Evolutionary conservation across 2,329 filamentous ascomycete genomes (phyloP), one percentile per base, ranked within the genome.

Genomic region (Venturia asperata): DNA sequence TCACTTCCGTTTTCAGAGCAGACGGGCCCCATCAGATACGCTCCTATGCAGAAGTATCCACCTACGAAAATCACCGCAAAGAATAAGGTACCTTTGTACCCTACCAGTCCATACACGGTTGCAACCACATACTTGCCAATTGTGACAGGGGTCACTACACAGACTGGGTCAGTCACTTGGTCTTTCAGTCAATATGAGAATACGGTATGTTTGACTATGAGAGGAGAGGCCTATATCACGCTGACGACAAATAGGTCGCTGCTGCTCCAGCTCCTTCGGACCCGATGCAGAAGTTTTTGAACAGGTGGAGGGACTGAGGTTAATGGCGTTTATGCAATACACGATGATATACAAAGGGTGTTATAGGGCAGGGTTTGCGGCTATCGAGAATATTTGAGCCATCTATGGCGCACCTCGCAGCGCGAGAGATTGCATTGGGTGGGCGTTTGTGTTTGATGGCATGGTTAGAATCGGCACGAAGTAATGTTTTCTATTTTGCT

Each of bases 21-120:
- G 71, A 82, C 79, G 0, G 85, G 84, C 0, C 71, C 77, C 39
- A 86, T 82, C 4, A 81, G 81, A 70, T 87, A 85, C 72, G 85
- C 85, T 15, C 84, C 85, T 1, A 84, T 85, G 82, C 82, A 85
- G 67, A 79, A 80, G 62, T 76, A 81, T n/a, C 84, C 85, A 1
- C 79, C 80, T 13, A 85, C 81, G 5, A 83, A 83, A 70, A 85
- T 87, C 67, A 84, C 83, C 2, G 78, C 79, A 45, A 83, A 80
- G 69, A 75, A 74, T 5, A 74, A 77, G 17, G 79, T 76, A 55
- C 81, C 80, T 9, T 74, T 82, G 68, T 82, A 80, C 69, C 83
- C 85, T 1, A 84, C 83, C 3, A 86, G 83, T 68, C 74, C 78
- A 10, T 83, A 81, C 64, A 73, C 71, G 4, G 77, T 85, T 67